Evolutionary conservation across 2,329 filamentous ascomycete species (phyloP).

Genomic region (Aspergillus fumigatus): DNA sequence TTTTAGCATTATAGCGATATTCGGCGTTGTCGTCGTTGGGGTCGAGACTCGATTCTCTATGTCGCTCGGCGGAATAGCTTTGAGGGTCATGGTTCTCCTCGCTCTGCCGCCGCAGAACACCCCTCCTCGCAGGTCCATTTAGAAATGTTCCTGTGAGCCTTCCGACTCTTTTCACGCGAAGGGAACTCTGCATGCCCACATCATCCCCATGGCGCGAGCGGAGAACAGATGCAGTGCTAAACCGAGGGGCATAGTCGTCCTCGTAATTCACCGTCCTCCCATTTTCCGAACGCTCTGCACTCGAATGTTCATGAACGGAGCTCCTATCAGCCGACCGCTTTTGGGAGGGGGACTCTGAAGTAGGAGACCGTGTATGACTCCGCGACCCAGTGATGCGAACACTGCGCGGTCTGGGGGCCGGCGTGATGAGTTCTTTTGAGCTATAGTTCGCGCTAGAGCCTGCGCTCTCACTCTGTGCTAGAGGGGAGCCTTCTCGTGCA

Average conservation of each 20-base stretch:
- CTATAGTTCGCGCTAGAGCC: conserved; percentile 21
- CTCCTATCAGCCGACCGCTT: conserved; percentile 28
- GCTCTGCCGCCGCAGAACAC: conserved; percentile 57
- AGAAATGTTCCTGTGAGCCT: conserved; percentile 73
- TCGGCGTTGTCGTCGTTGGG: conserved; percentile 25
- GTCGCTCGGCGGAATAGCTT: conserved; percentile 24
- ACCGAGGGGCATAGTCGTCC: conserved; percentile 30
- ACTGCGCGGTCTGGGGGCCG: conserved; percentile 41
- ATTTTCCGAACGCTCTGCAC: conserved; percentile 31
- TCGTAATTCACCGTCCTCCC: conserved; percentile 28
- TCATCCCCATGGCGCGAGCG: conserved; percentile 56
- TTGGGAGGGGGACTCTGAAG: conserved; percentile 34
- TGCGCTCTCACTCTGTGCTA: conserved; percentile 32
- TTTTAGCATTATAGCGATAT: conserved; percentile 19
- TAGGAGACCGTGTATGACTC: conserved; percentile 38
- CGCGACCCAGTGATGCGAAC: conserved; percentile 40
- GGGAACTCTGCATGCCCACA: conserved; percentile 63
- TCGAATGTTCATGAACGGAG: conserved; percentile 27
- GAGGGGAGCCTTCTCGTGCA: conserved; percentile 36
- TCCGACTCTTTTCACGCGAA: conserved; percentile 71
- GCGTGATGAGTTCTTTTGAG: conserved; percentile 42
- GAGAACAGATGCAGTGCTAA: conserved; percentile 34
- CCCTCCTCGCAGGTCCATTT: conserved; percentile 73
- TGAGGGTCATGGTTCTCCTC: conserved; percentile 56
- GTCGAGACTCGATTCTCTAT: conserved; percentile 25